These are phyloP conservation scores for Penicillium sp. DNA, from an alignment of 2,329 filamentous ascomycete genomes.

Conservation along the genomic window DNA sequence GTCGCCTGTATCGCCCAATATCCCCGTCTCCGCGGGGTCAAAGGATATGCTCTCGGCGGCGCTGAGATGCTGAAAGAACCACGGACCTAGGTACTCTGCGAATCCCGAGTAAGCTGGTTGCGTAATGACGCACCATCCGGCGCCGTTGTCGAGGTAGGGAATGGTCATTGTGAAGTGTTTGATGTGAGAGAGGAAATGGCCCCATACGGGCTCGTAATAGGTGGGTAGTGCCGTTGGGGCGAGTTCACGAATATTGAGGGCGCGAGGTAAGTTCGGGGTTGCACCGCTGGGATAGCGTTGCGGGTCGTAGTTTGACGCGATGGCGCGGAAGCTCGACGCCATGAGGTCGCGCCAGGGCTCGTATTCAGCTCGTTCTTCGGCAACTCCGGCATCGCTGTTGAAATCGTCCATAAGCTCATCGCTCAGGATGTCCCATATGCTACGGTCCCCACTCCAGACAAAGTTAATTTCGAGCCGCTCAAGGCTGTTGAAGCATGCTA, in stretches of 20 bases:
- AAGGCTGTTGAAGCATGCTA: neutral
- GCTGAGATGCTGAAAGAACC: conserved; percentile 3
- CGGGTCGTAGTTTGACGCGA: neutral
- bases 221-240: neutral
- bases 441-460: neutral
- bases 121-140: conserved; percentile 5
- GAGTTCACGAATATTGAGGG: neutral
- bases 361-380: neutral
- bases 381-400: neutral
- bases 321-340: neutral
- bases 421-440: neutral
- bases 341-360: neutral
- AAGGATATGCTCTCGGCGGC: conserved; percentile 3
- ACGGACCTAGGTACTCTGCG: conserved; percentile 2
- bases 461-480: neutral
- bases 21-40: neutral
- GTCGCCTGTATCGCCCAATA: neutral
- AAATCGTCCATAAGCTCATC: neutral
- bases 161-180: neutral
- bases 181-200: neutral
- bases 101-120: neutral
- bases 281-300: neutral
- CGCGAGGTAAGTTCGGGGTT: neutral
- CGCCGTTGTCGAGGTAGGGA: neutral
- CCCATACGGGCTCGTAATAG: neutral